These are phyloP conservation scores for Glonium stellatum DNA, from an alignment of 495 filamentous ascomycete genomes.

Conservation along the genomic window DNA sequence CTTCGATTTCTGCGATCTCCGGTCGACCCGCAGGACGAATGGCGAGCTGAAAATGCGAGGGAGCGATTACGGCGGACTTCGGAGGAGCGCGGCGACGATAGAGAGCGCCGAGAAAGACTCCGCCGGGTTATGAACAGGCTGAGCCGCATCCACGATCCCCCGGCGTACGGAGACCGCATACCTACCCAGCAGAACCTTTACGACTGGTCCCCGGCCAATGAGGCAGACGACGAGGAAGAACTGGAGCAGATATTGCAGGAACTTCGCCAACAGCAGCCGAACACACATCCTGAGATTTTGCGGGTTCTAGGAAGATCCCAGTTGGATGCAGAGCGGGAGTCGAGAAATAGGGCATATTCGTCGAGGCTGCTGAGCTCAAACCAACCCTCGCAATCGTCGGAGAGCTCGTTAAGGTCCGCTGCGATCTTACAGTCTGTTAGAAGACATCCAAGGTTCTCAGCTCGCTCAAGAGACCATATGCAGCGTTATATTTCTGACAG, in stretches of 20 bases:
- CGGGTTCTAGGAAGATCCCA: slow-evolving; percentile 33
- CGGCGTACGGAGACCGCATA: slow-evolving; percentile 45
- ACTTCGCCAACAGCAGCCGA: slow-evolving; percentile 34
- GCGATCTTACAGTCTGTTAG: slow-evolving; percentile 29
- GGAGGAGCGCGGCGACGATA: slow-evolving; percentile 16
- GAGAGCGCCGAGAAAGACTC: slow-evolving; percentile 29
- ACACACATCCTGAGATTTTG: slow-evolving; percentile 35
- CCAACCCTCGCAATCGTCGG: slow-evolving; percentile 23
- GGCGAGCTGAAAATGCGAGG: slow-evolving; percentile 25
- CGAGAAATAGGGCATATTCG: slow-evolving; percentile 26
- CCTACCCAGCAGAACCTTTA: slow-evolving; percentile 47
- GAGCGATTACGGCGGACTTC: slow-evolving; percentile 13
- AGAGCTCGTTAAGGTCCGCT: slow-evolving; percentile 26
- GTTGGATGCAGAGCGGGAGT: slow-evolving; percentile 30
- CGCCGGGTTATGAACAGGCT: slow-evolving; percentile 32
- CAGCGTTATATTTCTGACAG: slow-evolving; percentile 17
- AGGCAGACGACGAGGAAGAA: slow-evolving; percentile 47
- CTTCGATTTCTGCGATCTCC: slow-evolving; percentile 49
- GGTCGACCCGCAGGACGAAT: slow-evolving; percentile 32
- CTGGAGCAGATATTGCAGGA: slow-evolving; percentile 34
- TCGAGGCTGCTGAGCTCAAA: slow-evolving; percentile 43
- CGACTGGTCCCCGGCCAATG: slow-evolving; percentile 53
- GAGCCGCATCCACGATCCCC: slow-evolving; percentile 27
- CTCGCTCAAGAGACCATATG: slow-evolving; percentile 21
- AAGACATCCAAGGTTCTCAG: slow-evolving; percentile 25